A percentile compares a stretch with the other conserved stretches of the same genome.
Conservation (phyloP, 1,139 yeast species). For the Kodamaea fungicola region DNA sequence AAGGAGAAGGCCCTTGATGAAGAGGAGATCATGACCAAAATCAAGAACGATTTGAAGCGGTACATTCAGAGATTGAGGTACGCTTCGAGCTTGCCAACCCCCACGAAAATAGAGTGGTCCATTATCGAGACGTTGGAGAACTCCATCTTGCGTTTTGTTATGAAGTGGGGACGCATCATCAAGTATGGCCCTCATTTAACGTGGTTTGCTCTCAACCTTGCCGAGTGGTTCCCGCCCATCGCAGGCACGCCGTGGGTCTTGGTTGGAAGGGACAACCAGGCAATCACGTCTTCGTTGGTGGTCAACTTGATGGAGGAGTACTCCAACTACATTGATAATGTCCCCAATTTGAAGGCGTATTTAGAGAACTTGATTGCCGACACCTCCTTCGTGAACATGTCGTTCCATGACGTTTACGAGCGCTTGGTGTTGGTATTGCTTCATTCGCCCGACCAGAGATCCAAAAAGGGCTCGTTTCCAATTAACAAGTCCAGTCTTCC, state of each 20-base stretch:
- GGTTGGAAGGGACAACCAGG: constrained; percentile 36
- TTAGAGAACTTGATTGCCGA: constrained; percentile 27
- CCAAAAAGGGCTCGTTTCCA: constrained; percentile 12
- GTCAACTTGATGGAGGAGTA: constrained; percentile 48
- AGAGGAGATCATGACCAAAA: constrained; percentile 25
- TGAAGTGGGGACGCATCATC: constrained; percentile 75
- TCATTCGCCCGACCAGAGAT: constrained; percentile 57
- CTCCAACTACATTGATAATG: constrained; percentile 40
- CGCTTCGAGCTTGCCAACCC: constrained; percentile 10
- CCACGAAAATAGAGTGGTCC: constrained; percentile 43
- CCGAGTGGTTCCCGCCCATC: constrained; percentile 84
- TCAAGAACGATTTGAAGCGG: constrained; percentile 50
- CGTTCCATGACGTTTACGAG: constrained; percentile 71
- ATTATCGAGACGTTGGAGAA: constrained; percentile 57
- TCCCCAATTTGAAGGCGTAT: constrained; percentile 26
- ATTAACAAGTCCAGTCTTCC: constrained; percentile 42
- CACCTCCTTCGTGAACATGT: constrained; percentile 31
- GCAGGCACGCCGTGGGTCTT: constrained; percentile 43
- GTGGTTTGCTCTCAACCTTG: constrained; percentile 84
- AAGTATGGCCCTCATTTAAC: constrained; percentile 79
- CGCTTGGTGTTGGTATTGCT: constrained; percentile 70
- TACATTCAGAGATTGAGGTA: constrained; percentile 45
- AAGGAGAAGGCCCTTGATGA: constrained; percentile 7
- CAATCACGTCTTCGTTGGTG: constrained; percentile 22
- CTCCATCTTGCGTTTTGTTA: constrained; percentile 60